Conservation (phyloP, 495 filamentous ascomycete species). For the Tuber melanosporum region DNA sequence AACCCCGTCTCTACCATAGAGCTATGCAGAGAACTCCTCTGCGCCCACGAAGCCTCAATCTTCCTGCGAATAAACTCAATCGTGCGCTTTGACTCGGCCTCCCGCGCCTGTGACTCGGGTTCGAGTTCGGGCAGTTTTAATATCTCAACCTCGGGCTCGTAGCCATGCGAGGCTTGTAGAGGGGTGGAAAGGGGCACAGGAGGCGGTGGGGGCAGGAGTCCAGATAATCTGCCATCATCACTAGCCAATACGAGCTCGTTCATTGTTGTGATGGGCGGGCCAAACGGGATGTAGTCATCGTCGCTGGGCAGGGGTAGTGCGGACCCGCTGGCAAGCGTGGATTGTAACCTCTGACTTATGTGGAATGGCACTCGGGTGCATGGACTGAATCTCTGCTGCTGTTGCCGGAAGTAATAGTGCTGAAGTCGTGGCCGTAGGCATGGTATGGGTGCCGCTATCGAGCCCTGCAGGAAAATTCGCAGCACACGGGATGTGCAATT, state of each 20-base stretch:
- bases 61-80: neutral
- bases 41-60: neutral
- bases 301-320: slow-evolving; percentile 14
- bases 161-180: neutral
- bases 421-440: neutral
- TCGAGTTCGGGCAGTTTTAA: neutral
- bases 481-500: slow-evolving; percentile 27
- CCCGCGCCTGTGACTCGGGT: neutral
- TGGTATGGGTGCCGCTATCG: neutral
- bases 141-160: slow-evolving; percentile 26
- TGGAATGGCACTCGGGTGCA: neutral
- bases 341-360: neutral
- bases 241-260: neutral
- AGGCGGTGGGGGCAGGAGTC: slow-evolving; percentile 11
- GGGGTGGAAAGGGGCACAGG: slow-evolving; percentile 7
- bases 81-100: neutral
- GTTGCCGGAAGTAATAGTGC: neutral
- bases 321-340: slow-evolving; percentile 4
- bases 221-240: slow-evolving; percentile 1
- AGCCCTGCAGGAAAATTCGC: slow-evolving; percentile 25
- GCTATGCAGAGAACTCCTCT: neutral
- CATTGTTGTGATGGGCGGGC: slow-evolving; percentile 1
- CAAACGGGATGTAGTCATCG: slow-evolving; percentile 40
- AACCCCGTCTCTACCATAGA: neutral
- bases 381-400: neutral